Conservation (phyloP, 208 protist genomes). For the Trypanosoma mega region DNA sequence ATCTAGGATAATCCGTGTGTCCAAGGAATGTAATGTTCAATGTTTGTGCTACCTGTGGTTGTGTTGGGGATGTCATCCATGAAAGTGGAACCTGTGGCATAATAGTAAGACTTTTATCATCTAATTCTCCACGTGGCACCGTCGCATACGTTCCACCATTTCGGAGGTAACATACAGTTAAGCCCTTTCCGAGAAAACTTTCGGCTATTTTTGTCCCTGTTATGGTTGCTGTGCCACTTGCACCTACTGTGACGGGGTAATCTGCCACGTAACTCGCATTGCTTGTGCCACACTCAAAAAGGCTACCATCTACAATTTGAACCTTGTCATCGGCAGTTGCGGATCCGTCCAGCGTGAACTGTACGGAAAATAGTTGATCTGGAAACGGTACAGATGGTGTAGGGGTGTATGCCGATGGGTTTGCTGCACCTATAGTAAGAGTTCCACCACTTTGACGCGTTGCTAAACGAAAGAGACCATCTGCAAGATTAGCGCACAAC, state of each 20-base stretch:
- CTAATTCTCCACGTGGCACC: slow-evolving; percentile 33
- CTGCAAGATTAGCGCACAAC: slow-evolving; percentile 62
- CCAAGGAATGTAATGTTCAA: slow-evolving; percentile 66
- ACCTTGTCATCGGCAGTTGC: slow-evolving; percentile 30
- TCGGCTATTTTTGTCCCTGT: neutral
- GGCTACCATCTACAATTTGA: slow-evolving; percentile 66
- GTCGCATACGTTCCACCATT: slow-evolving; percentile 66
- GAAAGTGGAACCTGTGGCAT: slow-evolving; percentile 36
- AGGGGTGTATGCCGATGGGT: slow-evolving; percentile 42
- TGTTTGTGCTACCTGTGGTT: slow-evolving; percentile 49
- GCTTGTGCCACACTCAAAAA: slow-evolving; percentile 76
- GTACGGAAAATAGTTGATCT: slow-evolving; percentile 55
- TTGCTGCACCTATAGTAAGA: slow-evolving; percentile 34
- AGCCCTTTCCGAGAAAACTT: slow-evolving; percentile 1
- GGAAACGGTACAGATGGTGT: slow-evolving; percentile 43
- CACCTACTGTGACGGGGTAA: slow-evolving; percentile 18
- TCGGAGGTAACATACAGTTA: slow-evolving; percentile 78
- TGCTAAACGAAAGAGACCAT: slow-evolving; percentile 62
- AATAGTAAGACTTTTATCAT: slow-evolving; percentile 62
- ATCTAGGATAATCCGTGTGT: slow-evolving; percentile 26
- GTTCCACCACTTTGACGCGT: neutral
- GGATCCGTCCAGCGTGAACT: slow-evolving; percentile 29
- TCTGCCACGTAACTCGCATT: slow-evolving; percentile 70
- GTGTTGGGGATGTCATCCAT: slow-evolving; percentile 52
- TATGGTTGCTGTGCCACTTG: neutral